phyloP scores from a whole-genome alignment of 2,329 filamentous ascomycete species.

The Colletotrichum tamarilloi region DNA sequence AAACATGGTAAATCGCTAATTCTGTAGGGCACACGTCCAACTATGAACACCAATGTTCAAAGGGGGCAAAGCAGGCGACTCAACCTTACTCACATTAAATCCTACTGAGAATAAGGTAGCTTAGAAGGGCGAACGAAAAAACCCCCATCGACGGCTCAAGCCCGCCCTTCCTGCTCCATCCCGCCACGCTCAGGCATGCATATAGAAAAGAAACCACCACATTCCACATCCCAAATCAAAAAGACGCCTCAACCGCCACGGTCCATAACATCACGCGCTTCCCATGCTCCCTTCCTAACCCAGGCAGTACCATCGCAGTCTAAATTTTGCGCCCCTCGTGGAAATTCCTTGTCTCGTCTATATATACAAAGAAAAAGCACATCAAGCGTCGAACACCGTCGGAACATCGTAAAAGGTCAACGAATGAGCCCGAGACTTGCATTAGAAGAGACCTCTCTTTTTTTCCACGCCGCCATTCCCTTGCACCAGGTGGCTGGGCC shows the following conservation, averaged over 20 bases:
- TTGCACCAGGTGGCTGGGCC: background rate
- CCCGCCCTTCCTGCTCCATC: background rate
- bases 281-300: background rate
- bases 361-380: slow-evolving; percentile 4
- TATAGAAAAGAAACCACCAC: background rate
- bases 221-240: background rate
- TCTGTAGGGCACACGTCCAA: no score
- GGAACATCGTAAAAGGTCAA: background rate
- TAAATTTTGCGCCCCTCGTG: no score
- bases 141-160: background rate
- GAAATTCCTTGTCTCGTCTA: slow-evolving; percentile 1
- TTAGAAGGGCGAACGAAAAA: background rate
- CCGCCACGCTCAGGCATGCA: slow-evolving; percentile 21
- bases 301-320: background rate
- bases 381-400: background rate
- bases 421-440: background rate
- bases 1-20: background rate
- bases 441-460: background rate
- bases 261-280: background rate
- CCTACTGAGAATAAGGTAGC: background rate
- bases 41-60: background rate
- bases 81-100: no score
- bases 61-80: background rate
- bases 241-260: background rate
- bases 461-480: background rate